Evolutionary conservation across 345 rosid genomes (phyloP), one percentile per base, ranked within the genome.

Genomic region (Citrus inodora): DNA sequence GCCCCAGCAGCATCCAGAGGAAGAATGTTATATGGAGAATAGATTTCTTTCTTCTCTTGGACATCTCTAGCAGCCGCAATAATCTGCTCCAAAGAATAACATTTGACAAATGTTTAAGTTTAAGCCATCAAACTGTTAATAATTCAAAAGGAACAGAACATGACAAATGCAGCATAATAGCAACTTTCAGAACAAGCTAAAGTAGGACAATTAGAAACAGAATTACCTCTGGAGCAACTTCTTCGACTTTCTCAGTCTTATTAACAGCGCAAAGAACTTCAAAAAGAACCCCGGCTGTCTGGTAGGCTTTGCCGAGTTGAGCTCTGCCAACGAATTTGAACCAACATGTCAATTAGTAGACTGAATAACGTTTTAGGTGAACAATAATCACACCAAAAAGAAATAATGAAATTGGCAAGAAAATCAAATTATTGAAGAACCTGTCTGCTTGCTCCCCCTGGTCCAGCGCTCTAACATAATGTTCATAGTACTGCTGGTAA

Each of bases 301-400:
- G 97, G 84, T 96, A 96, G 82, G 97, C 99, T 86, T 96, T 94
- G 42, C 96, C 99, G 83, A 96, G 98, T 86, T 96, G 99, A 86
- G 97, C 99, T 86, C 99, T 96, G 86, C 53, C 80, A 79, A 82
- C 71, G 77, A 83, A 73, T 72, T 67, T 53, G 66, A 53, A 35
- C 78, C 75, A 27, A 48, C 65, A 70, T 33, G 27, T 32, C 42
- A 67, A 24, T 22, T 69, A 62, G 28, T 30, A 27, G 13, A 61
- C 9, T 25, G 64, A 14, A 40, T 28, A 28, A 68, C 62, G 3
- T 1, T 51, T 64, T 38, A 13, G 33, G 33, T 67, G 74, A 60
- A 55, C 10, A 76, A 63, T 14, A 14, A 19, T 75, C 33, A 62
- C 63, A 40, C 61, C 32, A 22, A 60, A 28, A 61, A n/a, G 30